Base-by-base conservation (phyloP, 176 grass and related monocot species). In the Avena eriantha region DNA sequence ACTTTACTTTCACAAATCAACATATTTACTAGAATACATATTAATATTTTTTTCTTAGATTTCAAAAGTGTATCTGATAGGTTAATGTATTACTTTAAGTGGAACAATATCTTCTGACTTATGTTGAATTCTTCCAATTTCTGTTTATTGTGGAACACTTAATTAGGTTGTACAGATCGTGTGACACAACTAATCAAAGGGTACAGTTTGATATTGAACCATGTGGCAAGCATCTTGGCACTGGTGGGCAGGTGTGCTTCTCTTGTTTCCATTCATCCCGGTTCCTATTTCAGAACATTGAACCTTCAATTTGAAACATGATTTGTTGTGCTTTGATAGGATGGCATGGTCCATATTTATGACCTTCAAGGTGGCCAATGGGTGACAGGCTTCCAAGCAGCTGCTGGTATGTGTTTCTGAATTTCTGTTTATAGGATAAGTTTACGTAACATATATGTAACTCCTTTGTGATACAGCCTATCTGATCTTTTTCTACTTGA, bases 121-220 rank as follows among this genome's bases (percentile, higher is more conserved):
- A 17, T 84, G 35, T 9, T 4, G 22, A 73, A 3, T 5, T 50
- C 18, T 47, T 64, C 39, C 63, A n/a, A 64, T 83, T 70, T 36
- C 1, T 49, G 11, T 49, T 49, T 49, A 49, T 49, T 49, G 48
- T 49, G 48, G 48, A 49, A 14, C 58, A 61, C 49, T 68, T 82
- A 23, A 88, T 80, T 83, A 96, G 93, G 90, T 61, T 98, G 84
- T 98, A 98, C 77, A 90, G 93, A 94, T 91, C 88, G 49, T 86
- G 92, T 84, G 93, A 98, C 71, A 81, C 91, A 85, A 98, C 96
- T 66, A 96, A 98, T 79, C 96, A 98, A 64, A 91, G 88, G 88
- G 92, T 98, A 91, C 87, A 95, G 77, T 98, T 98, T 91, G 96
- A 96, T 88, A 98, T 98, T 43, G 96, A 98, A 34, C 96, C 96